phyloP scores from a whole-genome alignment of 2,329 filamentous ascomycete genomes.

The Trichoderma endophyticum region DNA sequence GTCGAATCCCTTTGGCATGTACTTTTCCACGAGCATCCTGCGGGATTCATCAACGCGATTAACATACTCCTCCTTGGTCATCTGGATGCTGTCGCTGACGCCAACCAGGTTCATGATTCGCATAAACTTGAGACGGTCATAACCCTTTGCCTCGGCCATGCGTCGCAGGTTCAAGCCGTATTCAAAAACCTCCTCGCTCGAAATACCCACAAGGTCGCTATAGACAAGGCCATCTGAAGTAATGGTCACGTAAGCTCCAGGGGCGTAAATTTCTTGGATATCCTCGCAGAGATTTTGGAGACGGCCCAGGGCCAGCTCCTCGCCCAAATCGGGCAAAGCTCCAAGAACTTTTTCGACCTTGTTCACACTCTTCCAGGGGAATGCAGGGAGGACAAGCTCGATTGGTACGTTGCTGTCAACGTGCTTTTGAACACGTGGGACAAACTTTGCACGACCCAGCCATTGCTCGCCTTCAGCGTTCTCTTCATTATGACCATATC shows the following conservation, averaged over 20 bases:
- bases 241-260: conserved; percentile 1
- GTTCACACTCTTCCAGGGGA: neutral
- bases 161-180: neutral
- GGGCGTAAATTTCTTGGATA: neutral
- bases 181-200: neutral
- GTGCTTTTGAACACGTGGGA: neutral
- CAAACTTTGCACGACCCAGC: neutral
- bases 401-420: neutral
- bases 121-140: conserved; percentile 1
- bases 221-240: neutral
- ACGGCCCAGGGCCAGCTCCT: neutral
- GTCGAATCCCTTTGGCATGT: neutral
- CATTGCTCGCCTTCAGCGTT: neutral
- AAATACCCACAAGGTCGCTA: neutral
- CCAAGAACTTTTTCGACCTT: neutral
- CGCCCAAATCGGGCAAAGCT: neutral
- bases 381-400: neutral
- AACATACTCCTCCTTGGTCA: neutral
- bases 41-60: neutral
- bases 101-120: neutral
- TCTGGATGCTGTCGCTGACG: neutral
- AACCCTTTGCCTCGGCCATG: neutral
- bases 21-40: neutral
- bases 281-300: neutral
- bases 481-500: neutral